phyloP scores from a whole-genome alignment of 2,329 filamentous ascomycete genomes.

The Fusarium floridanum region DNA sequence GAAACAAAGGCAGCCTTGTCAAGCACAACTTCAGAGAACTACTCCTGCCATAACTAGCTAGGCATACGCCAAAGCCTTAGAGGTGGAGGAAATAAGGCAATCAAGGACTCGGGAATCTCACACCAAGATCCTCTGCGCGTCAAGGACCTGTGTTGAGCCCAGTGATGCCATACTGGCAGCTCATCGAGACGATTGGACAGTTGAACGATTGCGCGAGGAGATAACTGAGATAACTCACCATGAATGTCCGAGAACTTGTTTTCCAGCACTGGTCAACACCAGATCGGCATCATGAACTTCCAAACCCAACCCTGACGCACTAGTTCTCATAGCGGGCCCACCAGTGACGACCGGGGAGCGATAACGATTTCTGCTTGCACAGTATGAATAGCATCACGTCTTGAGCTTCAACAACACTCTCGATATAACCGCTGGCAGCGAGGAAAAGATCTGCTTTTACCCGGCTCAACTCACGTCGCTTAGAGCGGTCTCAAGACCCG shows the following conservation, averaged over 20 bases:
- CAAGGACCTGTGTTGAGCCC: not conserved
- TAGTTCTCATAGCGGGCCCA: slow-evolving; percentile 15
- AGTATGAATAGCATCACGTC: not conserved
- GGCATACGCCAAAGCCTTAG: not conserved
- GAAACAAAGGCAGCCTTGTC: not conserved
- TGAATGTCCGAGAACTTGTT: slow-evolving; percentile 21
- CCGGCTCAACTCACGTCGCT: not conserved
- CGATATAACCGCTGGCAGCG: not conserved
- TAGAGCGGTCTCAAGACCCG: not conserved
- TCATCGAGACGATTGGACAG: not conserved
- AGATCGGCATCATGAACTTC: slow-evolving; percentile 34
- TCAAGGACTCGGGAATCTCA: not conserved
- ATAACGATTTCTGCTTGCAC: not conserved
- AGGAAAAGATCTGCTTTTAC: not conserved
- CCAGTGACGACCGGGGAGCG: not conserved
- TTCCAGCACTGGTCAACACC: slow-evolving; percentile 27
- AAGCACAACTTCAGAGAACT: not conserved
- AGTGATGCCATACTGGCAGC: no score
- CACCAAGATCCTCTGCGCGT: not conserved
- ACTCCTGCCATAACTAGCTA: not conserved
- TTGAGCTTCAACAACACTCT: not conserved
- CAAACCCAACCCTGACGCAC: slow-evolving; percentile 19
- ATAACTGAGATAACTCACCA: slow-evolving; percentile 21
- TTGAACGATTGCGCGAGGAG: slow-evolving; percentile 7
- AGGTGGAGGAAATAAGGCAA: not conserved